These are phyloP conservation scores for Aschersonia sp. DNA, from an alignment of 2,329 filamentous ascomycete species.

Conservation along the genomic window DNA sequence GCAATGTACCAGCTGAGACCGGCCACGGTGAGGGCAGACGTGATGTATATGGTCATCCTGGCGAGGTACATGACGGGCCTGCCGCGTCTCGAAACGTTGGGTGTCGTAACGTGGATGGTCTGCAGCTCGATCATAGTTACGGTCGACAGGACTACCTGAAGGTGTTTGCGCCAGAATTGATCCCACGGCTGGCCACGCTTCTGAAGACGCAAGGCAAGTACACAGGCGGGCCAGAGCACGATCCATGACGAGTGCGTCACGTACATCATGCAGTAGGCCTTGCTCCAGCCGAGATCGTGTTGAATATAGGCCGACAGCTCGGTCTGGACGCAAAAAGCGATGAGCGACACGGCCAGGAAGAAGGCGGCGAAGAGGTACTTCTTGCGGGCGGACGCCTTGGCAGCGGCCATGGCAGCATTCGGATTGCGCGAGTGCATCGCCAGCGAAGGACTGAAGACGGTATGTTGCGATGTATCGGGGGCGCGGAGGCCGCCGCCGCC, in stretches of 20 bases:
- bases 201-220: slow-evolving; percentile 66
- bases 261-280: slow-evolving; percentile 99
- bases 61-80: slow-evolving; percentile 55
- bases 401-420: slow-evolving; percentile 21
- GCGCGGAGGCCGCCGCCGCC: not conserved
- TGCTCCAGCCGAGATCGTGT: slow-evolving; percentile 83
- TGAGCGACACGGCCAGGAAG: slow-evolving; percentile 69
- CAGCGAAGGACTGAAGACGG: slow-evolving; percentile 30
- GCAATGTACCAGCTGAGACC: slow-evolving; percentile 93
- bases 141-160: slow-evolving; percentile 35
- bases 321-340: slow-evolving; percentile 87
- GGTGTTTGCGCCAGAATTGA: slow-evolving; percentile 64
- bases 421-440: slow-evolving; percentile 69
- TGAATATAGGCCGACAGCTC: slow-evolving; percentile 94
- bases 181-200: slow-evolving; percentile 68
- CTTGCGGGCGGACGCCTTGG: slow-evolving; percentile 41
- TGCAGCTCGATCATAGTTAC: slow-evolving; percentile 75
- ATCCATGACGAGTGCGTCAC: slow-evolving; percentile 92
- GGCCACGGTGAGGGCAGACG: slow-evolving; percentile 73
- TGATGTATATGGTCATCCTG: slow-evolving; percentile 67
- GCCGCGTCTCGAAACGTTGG: slow-evolving; percentile 17
- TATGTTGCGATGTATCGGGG: slow-evolving; percentile 3
- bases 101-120: slow-evolving; percentile 49
- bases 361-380: slow-evolving; percentile 80
- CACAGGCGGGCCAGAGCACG: slow-evolving; percentile 74